Evolutionary conservation across 805 yeast species (phyloP).

Genomic region (Candida ipomoeae): DNA sequence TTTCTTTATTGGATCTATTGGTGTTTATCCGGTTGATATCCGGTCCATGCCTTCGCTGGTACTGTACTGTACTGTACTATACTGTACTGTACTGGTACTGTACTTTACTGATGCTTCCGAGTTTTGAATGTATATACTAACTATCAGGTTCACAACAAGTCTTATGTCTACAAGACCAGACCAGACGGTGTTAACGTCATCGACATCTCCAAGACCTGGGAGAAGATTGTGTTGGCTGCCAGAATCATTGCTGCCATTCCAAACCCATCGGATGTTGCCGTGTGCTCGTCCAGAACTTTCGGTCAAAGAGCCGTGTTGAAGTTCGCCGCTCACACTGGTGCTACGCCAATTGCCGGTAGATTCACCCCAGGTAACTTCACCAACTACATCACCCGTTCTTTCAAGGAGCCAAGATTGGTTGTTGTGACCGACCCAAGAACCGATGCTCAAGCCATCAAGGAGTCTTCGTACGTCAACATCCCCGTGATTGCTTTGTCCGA

Average conservation of each 20-base stretch:
- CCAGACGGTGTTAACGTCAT: slow-evolving; percentile 99
- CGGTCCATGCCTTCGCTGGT: neutral
- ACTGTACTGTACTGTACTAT: too few relatives aligned
- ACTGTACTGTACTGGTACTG: too few relatives aligned
- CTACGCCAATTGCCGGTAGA: slow-evolving; percentile 99
- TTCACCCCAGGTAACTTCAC: slow-evolving; percentile 99
- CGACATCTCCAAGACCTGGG: slow-evolving; percentile 99
- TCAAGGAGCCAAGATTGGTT: slow-evolving; percentile 99
- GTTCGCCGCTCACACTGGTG: slow-evolving; percentile 99
- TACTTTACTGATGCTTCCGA: neutral
- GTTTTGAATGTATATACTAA: slow-evolving; percentile 8
- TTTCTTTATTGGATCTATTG: too few relatives aligned
- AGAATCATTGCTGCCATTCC: slow-evolving; percentile 99
- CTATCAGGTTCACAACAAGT: slow-evolving; percentile 81
- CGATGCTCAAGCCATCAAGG: slow-evolving; percentile 99
- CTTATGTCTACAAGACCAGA: slow-evolving; percentile 96
- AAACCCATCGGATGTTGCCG: slow-evolving; percentile 97
- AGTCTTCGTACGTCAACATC: slow-evolving; percentile 99
- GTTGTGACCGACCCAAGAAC: slow-evolving; percentile 99
- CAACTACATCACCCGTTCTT: slow-evolving; percentile 99
- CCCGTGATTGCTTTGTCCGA: slow-evolving; percentile 99
- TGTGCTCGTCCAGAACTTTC: slow-evolving; percentile 97
- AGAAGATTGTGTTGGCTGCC: slow-evolving; percentile 98
- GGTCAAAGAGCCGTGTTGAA: slow-evolving; percentile 99
- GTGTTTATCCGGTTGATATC: too few relatives aligned